These are phyloP conservation scores for Calonectria pauciramosa DNA, from an alignment of 2,329 filamentous ascomycete genomes.

Conservation along the genomic window DNA sequence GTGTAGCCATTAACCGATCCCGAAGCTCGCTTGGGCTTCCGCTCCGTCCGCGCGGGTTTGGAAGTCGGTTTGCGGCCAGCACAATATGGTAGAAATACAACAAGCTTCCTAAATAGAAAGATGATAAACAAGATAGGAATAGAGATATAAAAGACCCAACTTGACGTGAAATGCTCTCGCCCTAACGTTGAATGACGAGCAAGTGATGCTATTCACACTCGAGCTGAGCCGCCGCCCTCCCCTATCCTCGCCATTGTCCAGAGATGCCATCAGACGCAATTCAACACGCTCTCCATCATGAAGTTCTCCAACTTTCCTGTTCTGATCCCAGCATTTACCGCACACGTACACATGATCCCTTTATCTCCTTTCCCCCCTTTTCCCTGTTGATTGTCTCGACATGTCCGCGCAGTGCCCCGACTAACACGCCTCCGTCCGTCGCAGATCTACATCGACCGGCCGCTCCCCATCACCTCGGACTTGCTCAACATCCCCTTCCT, in stretches of 20 bases:
- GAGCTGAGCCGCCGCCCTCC: background rate
- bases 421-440: background rate
- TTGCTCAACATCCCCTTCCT: constrained; percentile 53
- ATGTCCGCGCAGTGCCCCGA: background rate
- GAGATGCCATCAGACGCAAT: constrained; percentile 30
- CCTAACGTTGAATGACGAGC: background rate
- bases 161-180: background rate
- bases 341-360: constrained; percentile 46
- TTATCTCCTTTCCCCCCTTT: background rate
- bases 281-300: constrained; percentile 33
- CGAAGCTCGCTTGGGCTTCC: constrained; percentile 15
- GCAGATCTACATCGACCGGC: constrained; percentile 51
- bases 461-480: constrained; percentile 49
- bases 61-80: background rate
- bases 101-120: background rate
- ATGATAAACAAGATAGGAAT: background rate
- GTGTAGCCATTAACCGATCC: constrained; percentile 21
- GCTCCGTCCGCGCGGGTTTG: constrained; percentile 5
- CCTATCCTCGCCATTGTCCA: background rate
- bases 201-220: background rate
- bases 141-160: background rate
- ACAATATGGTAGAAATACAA: background rate
- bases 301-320: constrained; percentile 53
- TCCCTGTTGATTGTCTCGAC: background rate
- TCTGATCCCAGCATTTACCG: constrained; percentile 55